These are phyloP conservation scores for Ambrosia hybrid DNA, from an alignment of 140 eudicot species.

Conservation along the genomic window DNA sequence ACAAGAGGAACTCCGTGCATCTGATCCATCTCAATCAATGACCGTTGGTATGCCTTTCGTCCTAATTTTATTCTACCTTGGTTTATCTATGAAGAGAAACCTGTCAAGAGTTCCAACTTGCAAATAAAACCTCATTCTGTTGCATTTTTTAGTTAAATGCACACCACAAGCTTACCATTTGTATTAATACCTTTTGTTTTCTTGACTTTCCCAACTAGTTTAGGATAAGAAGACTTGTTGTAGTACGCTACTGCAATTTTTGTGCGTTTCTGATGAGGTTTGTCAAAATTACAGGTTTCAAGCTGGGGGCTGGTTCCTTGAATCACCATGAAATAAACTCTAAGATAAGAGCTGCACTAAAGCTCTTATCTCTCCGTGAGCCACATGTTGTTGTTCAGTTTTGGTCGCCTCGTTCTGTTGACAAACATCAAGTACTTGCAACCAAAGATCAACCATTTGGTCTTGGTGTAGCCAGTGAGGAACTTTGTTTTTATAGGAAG, in stretches of 20 bases:
- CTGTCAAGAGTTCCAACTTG: not conserved
- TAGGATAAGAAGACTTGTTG: not conserved
- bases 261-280: no score
- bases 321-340: not conserved
- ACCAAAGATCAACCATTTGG: conserved; percentile 32
- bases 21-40: not conserved
- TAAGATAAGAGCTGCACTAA: conserved; percentile 7
- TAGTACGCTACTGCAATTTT: not conserved
- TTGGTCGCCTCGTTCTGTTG: conserved; percentile 13
- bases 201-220: not conserved
- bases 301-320: no score
- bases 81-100: not conserved
- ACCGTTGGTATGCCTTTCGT: not conserved
- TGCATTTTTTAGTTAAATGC: conserved; percentile 1
- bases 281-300: not conserved
- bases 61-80: not conserved
- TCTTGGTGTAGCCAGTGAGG: conserved; percentile 2
- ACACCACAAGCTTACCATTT: not conserved
- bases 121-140: not conserved
- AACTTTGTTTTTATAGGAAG: conserved; percentile 20
- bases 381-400: conserved; percentile 24
- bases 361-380: conserved; percentile 12
- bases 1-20: not conserved
- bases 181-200: not conserved
- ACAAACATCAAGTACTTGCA: conserved; percentile 8